Evolutionary conservation across 2,329 filamentous ascomycete genomes (phyloP).

Genomic region (Colletotrichum navitas): DNA sequence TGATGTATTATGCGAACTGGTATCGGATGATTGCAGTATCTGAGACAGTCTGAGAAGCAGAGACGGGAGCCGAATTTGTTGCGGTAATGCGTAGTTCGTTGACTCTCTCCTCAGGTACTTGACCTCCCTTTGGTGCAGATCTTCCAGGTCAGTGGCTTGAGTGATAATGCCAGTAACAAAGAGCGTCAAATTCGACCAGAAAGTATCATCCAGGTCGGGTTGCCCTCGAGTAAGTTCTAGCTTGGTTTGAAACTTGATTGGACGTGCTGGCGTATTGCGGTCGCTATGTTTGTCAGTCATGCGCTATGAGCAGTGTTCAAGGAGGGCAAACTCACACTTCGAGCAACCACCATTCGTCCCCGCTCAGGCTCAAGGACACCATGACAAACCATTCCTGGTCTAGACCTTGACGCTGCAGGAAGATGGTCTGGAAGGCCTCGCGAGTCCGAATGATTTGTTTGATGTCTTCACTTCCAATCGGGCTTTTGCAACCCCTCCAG

Average conservation of each 20-base stretch:
- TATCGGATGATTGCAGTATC: constrained; percentile 44
- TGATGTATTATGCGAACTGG: not conserved
- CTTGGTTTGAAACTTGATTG: constrained; percentile 43
- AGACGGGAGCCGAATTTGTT: constrained; percentile 61
- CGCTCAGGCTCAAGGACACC: constrained; percentile 76
- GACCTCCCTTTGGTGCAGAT: constrained; percentile 60
- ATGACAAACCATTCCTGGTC: constrained; percentile 78
- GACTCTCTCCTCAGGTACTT: constrained; percentile 53
- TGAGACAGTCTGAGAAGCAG: constrained; percentile 64
- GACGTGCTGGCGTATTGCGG: constrained; percentile 45
- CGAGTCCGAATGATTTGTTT: constrained; percentile 73
- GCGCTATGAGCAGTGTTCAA: constrained; percentile 2
- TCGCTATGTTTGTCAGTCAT: constrained; percentile 45
- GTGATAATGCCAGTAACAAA: constrained; percentile 65
- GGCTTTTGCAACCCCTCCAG: constrained; percentile 68
- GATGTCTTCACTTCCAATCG: constrained; percentile 66
- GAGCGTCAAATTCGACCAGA: constrained; percentile 66
- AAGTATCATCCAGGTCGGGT: constrained; percentile 60
- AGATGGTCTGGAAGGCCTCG: constrained; percentile 73
- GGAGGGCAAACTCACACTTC: constrained; percentile 64
- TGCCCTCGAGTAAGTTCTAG: constrained; percentile 60
- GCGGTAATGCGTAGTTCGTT: constrained; percentile 55
- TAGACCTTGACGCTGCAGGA: constrained; percentile 82
- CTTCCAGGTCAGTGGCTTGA: constrained; percentile 63
- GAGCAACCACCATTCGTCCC: constrained; percentile 84